Evolutionary conservation across 2,329 filamentous ascomycete genomes (phyloP), one percentile per base, ranked within the genome.

Genomic region (Diplodia scrobiculata): DNA sequence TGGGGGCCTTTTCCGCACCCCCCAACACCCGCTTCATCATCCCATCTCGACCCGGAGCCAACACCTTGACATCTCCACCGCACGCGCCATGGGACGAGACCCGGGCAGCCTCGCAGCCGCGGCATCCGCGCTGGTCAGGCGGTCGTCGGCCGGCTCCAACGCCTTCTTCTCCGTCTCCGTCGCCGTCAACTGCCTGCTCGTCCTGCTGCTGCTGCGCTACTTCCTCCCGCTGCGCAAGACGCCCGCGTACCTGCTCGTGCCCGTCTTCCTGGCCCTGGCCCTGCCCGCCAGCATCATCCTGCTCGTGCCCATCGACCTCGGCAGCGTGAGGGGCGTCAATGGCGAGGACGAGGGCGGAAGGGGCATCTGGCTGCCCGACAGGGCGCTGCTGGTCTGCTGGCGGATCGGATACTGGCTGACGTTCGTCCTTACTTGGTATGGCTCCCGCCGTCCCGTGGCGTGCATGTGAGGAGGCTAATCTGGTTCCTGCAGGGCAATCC

Each of bases 331-430:
- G 25, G 85, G 87, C 55, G 65, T 48, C n/a, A 54, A 63, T 38
- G 87, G 88, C 60, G 88, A 90, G 68, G 89, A 90, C 77, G 87
- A 86, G 68, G 84, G 86, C 17, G 84, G 86, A 17, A 86, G 89
- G 71, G 95, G 93, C 38, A 91, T 99, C 73, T 97, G 93, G 91
- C 84, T 99, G 38, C 90, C 91, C 5, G 84, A 90, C 70, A 82
- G 88, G 59, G 85, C 93, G 32, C 83, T 97, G 58, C 82, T 96
- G 73, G 91, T 97, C 27, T 89, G 90, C 67, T 99, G 95, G 95
- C 87, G 94, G 74, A 94, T 99, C 70, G 89, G 90, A 21, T 99
- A 99, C 80, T 99, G 95, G 95, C 83, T 99, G 65, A 98, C 94
- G 0, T 99, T 99, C 79, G 87, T 89, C 60, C 80, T 99, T 73